phyloP scores from a whole-genome alignment of 306 rosid species.

The Hylodesmum podocarpum region DNA sequence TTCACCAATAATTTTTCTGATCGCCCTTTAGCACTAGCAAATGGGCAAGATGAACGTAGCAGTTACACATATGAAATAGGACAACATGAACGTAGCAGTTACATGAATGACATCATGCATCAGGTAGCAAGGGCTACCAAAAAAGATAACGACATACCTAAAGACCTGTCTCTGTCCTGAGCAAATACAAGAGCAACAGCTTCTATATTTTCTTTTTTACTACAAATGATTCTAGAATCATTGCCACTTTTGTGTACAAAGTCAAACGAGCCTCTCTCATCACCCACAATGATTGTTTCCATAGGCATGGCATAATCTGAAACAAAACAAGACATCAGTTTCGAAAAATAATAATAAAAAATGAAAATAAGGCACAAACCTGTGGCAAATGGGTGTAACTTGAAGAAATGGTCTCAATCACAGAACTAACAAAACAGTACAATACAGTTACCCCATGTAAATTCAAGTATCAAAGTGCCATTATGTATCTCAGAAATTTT shows the following conservation, averaged over 20 bases:
- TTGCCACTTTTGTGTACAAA: conserved; percentile 45
- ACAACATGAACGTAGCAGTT: conserved; percentile 5
- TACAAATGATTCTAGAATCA: conserved; percentile 38
- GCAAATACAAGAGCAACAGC: conserved; percentile 81
- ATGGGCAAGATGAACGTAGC: neutral
- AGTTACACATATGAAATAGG: conserved; percentile 17
- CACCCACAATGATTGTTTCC: conserved; percentile 78
- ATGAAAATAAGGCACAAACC: neutral
- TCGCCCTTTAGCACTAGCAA: neutral
- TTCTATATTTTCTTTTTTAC: conserved; percentile 34
- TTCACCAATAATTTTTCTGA: neutral
- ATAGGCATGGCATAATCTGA: conserved; percentile 75
- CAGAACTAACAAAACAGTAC: conserved; percentile 3
- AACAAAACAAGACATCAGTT: conserved; percentile 8
- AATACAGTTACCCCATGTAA: neutral
- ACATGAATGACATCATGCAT: neutral
- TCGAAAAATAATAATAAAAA: neutral
- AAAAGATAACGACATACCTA: conserved; percentile 49
- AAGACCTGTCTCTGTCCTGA: conserved; percentile 51
- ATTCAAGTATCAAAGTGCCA: neutral
- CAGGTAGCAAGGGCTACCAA: conserved; percentile 5
- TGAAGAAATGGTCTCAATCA: conserved; percentile 7
- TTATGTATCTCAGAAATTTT: conserved; percentile 13
- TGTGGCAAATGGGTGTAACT: neutral
- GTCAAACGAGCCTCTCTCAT: conserved; percentile 57